phyloP scores from a whole-genome alignment of 2,329 filamentous ascomycete genomes.

The Leptosphaerulina australis region DNA sequence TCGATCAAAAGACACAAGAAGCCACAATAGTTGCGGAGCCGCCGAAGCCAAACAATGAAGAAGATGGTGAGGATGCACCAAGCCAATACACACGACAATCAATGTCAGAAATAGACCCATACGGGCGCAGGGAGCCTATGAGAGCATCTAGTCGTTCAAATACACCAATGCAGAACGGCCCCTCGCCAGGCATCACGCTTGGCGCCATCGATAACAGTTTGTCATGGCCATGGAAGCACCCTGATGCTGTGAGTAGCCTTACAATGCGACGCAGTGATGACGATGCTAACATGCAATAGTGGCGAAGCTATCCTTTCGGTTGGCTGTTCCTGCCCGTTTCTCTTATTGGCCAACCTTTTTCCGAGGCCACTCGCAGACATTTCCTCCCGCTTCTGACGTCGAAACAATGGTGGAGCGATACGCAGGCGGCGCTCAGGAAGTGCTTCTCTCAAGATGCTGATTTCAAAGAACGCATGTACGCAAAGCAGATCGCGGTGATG shows the following conservation, averaged over 20 bases:
- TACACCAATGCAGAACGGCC: slow-evolving; percentile 59
- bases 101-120: slow-evolving; percentile 65
- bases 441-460: slow-evolving; percentile 92
- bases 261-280: background rate
- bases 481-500: slow-evolving; percentile 97
- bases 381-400: slow-evolving; percentile 96
- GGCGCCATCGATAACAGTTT: slow-evolving; percentile 97
- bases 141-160: slow-evolving; percentile 66
- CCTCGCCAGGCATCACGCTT: slow-evolving; percentile 70
- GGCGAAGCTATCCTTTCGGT: slow-evolving; percentile 91
- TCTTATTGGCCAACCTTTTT: slow-evolving; percentile 94
- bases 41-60: slow-evolving; percentile 64
- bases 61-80: slow-evolving; percentile 47
- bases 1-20: slow-evolving; percentile 81
- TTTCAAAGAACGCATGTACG: slow-evolving; percentile 99
- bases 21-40: slow-evolving; percentile 89
- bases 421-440: slow-evolving; percentile 80
- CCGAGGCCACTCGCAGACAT: slow-evolving; percentile 88
- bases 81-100: slow-evolving; percentile 67
- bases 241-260: slow-evolving; percentile 71
- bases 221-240: slow-evolving; percentile 99
- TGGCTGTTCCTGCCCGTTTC: slow-evolving; percentile 98
- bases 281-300: slow-evolving; percentile 51
- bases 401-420: slow-evolving; percentile 96
- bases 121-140: slow-evolving; percentile 84